A percentile compares a stretch with the other conserved stretches of the same genome.
These are phyloP conservation scores for Xenosphaeropsis pyriputrescens DNA, from an alignment of 2,329 filamentous ascomycete species.

Conservation along the genomic window DNA sequence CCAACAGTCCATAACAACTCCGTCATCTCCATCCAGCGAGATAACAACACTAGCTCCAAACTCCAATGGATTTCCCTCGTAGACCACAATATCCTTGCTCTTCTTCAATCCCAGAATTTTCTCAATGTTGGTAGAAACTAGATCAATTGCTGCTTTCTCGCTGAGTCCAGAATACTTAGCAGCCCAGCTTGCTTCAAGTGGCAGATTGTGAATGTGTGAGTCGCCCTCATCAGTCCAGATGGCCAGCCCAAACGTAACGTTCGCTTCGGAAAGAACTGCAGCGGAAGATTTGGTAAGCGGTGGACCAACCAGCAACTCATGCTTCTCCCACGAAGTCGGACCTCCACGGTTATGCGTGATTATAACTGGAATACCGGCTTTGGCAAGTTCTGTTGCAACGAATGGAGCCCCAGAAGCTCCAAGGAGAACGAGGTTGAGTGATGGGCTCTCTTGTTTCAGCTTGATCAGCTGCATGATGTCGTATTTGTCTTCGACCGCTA, in stretches of 20 bases:
- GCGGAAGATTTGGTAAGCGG: conserved; percentile 24
- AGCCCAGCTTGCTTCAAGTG: conserved; percentile 23
- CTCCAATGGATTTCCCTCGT: conserved; percentile 25
- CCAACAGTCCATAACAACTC: conserved; percentile 19
- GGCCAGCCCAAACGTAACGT: conserved; percentile 22
- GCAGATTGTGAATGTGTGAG: conserved; percentile 23
- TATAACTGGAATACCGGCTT: conserved; percentile 25
- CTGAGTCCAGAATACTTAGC: conserved; percentile 23
- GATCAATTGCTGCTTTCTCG: conserved; percentile 18
- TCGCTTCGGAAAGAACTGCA: conserved; percentile 23
- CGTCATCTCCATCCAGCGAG: conserved; percentile 16
- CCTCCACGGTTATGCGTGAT: conserved; percentile 22
- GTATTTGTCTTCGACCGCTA: conserved; percentile 25
- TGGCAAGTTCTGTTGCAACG: conserved; percentile 23
- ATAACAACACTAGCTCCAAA: conserved; percentile 24
- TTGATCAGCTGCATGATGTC: conserved; percentile 25
- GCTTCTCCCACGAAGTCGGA: conserved; percentile 20
- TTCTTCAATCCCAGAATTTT: conserved; percentile 21
- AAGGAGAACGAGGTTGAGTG: conserved; percentile 21
- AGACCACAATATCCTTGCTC: conserved; percentile 25
- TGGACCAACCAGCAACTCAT: conserved; percentile 23
- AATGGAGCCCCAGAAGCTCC: conserved; percentile 24
- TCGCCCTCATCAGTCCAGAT: conserved; percentile 14
- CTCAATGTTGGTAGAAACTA: conserved; percentile 26
- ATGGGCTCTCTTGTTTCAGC: conserved; percentile 20